These are phyloP conservation scores for Priceomyces castillae DNA, from an alignment of 805 yeast genomes.

Conservation along the genomic window DNA sequence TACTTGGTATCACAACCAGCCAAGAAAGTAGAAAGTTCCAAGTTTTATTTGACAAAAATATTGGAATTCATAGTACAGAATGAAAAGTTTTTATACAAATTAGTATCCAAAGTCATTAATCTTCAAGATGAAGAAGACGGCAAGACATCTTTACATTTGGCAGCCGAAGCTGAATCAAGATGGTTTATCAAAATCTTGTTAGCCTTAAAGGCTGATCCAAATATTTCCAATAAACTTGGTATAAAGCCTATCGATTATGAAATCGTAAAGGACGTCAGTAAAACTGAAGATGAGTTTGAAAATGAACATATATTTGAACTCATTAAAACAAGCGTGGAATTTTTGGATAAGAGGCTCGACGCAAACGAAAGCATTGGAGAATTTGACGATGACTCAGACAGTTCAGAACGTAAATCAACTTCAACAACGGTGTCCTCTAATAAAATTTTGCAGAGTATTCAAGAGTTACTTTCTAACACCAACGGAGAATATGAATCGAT, in stretches of 20 bases:
- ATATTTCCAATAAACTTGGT: slow-evolving; percentile 79
- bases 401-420: not conserved
- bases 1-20: slow-evolving; percentile 60
- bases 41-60: slow-evolving; percentile 34
- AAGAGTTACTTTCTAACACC: slow-evolving; percentile 35
- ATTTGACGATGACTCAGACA: slow-evolving; percentile 9
- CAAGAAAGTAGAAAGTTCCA: slow-evolving; percentile 32
- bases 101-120: slow-evolving; percentile 26
- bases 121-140: slow-evolving; percentile 36
- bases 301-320: slow-evolving; percentile 34
- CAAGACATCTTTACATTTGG: slow-evolving; percentile 39
- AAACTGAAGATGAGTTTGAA: slow-evolving; percentile 14
- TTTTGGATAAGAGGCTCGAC: slow-evolving; percentile 26
- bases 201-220: slow-evolving; percentile 48
- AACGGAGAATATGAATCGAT: slow-evolving; percentile 39
- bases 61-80: slow-evolving; percentile 28
- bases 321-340: slow-evolving; percentile 32
- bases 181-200: slow-evolving; percentile 38
- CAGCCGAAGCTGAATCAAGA: slow-evolving; percentile 36
- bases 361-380: slow-evolving; percentile 12
- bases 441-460: slow-evolving; percentile 38
- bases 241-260: slow-evolving; percentile 87
- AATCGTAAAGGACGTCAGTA: slow-evolving; percentile 43
- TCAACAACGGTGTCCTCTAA: slow-evolving; percentile 19
- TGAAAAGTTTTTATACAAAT: slow-evolving; percentile 18